Percentiles rank a stretch among this genome's conserved stretches.
Conservation (phyloP, 2,329 filamentous ascomycete genomes). For the Aspergillus uvarum region DNA sequence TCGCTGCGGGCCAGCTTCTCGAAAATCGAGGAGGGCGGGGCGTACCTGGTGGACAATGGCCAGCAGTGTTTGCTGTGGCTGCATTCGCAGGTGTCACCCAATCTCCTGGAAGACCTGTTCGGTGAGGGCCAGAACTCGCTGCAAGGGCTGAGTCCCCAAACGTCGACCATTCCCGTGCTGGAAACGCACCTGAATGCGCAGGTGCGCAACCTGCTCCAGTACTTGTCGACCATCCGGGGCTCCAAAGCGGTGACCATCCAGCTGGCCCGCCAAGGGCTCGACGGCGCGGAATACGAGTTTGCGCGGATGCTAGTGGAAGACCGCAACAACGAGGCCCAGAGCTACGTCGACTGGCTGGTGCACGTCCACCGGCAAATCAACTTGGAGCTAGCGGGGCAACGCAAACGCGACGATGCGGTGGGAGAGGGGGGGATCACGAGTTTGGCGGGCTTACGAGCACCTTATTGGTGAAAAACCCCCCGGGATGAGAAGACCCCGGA, state of each 20-base stretch:
- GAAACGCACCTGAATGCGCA: constrained; percentile 93
- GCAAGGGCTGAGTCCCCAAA: constrained; percentile 76
- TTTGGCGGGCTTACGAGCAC: constrained; percentile 47
- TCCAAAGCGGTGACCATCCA: constrained; percentile 88
- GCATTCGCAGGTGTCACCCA: constrained; percentile 87
- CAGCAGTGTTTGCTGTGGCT: constrained; percentile 91
- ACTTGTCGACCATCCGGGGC: constrained; percentile 74
- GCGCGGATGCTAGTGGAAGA: constrained; percentile 88
- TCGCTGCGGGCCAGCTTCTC: constrained; percentile 79
- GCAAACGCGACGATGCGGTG: constrained; percentile 47
- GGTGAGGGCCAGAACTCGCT: constrained; percentile 71
- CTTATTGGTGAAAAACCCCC: constrained; percentile 41
- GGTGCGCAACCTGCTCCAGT: constrained; percentile 88
- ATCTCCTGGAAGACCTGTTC: constrained; percentile 86
- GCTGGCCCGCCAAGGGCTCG: constrained; percentile 85
- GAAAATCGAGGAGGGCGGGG: constrained; percentile 86
- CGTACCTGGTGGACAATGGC: constrained; percentile 92
- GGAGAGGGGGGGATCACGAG: constrained; percentile 45
- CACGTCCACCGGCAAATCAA: constrained; percentile 92
- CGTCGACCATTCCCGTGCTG: constrained; percentile 75
- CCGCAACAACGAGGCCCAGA: constrained; percentile 94
- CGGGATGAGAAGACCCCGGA: not conserved
- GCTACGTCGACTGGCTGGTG: constrained; percentile 97
- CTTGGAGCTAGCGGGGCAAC: constrained; percentile 65
- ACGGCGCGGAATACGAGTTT: constrained; percentile 96